These are phyloP conservation scores for Podaxis sp. DNA, from an alignment of 768 basidiomycete genomes.

Conservation along the genomic window DNA sequence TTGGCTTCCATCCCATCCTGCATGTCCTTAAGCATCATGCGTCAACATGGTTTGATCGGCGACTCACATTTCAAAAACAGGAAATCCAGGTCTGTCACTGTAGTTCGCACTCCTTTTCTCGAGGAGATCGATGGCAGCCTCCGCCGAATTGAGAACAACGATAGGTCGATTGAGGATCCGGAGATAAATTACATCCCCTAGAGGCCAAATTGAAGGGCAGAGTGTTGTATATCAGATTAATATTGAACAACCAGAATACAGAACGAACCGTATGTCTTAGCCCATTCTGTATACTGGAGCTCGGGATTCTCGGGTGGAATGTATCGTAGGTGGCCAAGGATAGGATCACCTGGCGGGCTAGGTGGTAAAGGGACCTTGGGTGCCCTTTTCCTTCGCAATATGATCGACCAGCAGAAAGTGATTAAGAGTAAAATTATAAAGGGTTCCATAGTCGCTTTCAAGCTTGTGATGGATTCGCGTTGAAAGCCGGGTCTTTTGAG, in stretches of 20 bases:
- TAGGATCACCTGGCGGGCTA: not conserved
- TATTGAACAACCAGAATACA: not conserved
- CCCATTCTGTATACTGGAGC: not conserved
- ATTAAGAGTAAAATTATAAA: not conserved
- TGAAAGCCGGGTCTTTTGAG: not conserved
- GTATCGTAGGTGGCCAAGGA: slow-evolving; percentile 1
- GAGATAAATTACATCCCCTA: slow-evolving; percentile 8
- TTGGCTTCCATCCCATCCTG: not conserved
- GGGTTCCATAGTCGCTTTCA: not conserved
- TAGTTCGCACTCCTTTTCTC: slow-evolving; percentile 19
- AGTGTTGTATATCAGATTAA: not conserved
- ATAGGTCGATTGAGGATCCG: slow-evolving; percentile 1
- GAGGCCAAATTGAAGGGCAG: no score
- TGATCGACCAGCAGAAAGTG: not conserved
- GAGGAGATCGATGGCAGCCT: slow-evolving; percentile 19
- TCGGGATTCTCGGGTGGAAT: slow-evolving; percentile 3
- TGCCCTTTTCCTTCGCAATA: not conserved
- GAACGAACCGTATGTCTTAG: not conserved
- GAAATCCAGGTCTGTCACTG: slow-evolving; percentile 8
- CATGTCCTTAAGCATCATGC: not conserved
- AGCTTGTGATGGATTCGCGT: not conserved
- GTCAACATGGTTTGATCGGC: not conserved
- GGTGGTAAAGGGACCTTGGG: slow-evolving; percentile 1
- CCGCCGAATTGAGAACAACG: slow-evolving; percentile 14
- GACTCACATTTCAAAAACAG: not conserved